Evolutionary conservation across 768 basidiomycete species (phyloP).

Genomic region (Tubosaeta sp.): DNA sequence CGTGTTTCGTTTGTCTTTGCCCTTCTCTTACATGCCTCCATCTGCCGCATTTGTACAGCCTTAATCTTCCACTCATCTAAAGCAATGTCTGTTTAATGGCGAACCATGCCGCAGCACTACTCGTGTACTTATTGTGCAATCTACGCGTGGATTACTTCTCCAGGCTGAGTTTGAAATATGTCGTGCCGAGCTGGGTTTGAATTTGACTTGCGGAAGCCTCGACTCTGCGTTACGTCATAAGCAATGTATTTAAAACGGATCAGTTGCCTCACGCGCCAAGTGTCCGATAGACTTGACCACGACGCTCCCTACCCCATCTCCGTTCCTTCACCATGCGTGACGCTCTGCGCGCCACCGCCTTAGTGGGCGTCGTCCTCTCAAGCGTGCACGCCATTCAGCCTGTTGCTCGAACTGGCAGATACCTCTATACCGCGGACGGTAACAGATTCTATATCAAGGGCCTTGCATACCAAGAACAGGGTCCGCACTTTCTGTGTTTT

Average conservation of each 20-base stretch:
- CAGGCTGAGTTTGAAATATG: background rate
- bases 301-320: constrained; percentile 9
- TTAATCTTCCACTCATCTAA: constrained; percentile 37
- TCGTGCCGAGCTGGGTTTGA: background rate
- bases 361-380: constrained; percentile 40
- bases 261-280: background rate
- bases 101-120: constrained; percentile 34
- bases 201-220: background rate
- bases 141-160: constrained; percentile 23
- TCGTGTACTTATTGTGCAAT: constrained; percentile 40
- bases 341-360: constrained; percentile 28
- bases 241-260: background rate
- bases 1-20: constrained; percentile 23
- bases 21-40: constrained; percentile 23
- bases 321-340: constrained; percentile 24
- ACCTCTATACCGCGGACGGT: constrained; percentile 74
- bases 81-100: constrained; percentile 40
- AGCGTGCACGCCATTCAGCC: constrained; percentile 62
- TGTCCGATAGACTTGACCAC: background rate
- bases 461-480: constrained; percentile 80
- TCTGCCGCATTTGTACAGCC: constrained; percentile 46
- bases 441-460: constrained; percentile 87
- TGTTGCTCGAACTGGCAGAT: constrained; percentile 69
- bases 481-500: constrained; percentile 31
- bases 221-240: background rate